phyloP scores from a whole-genome alignment of 2,329 filamentous ascomycete genomes.

The Cytospora piceae region DNA sequence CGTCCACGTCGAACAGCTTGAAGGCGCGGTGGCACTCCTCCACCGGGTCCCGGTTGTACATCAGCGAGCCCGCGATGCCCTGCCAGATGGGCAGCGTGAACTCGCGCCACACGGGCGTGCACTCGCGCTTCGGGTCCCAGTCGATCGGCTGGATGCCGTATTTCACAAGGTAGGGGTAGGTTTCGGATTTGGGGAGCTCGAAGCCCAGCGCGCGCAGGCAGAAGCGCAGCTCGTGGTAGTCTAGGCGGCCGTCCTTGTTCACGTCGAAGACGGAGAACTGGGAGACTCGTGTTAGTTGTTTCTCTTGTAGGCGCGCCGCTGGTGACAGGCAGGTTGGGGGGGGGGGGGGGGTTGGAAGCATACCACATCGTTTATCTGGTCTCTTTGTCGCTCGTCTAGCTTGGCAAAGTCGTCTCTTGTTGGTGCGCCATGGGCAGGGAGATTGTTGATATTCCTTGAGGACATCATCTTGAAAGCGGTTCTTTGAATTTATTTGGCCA shows the following conservation, averaged over 20 bases:
- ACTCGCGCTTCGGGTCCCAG: constrained; percentile 57
- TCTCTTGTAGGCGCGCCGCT: not conserved
- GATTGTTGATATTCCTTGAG: constrained; percentile 28
- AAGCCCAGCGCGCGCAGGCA: constrained; percentile 95
- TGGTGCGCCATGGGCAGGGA: constrained; percentile 32
- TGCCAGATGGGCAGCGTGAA: constrained; percentile 76
- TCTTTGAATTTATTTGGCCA: constrained; percentile 7
- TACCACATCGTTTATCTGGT: constrained; percentile 94
- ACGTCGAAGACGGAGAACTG: constrained; percentile 96
- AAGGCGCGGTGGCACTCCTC: constrained; percentile 94
- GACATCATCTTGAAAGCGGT: constrained; percentile 30
- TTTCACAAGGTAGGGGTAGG: constrained; percentile 78
- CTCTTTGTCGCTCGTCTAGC: constrained; percentile 84
- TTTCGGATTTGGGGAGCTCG: constrained; percentile 83
- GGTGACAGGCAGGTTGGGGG: not conserved
- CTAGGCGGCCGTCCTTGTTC: constrained; percentile 90
- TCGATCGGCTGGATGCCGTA: constrained; percentile 74
- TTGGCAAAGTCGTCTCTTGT: constrained; percentile 43
- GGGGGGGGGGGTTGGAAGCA: constrained; percentile 40
- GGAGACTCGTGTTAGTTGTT: constrained; percentile 30
- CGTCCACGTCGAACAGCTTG: constrained; percentile 87
- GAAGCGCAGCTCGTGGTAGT: constrained; percentile 98
- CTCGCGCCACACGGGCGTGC: constrained; percentile 68
- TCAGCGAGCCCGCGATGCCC: constrained; percentile 76
- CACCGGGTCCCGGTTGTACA: constrained; percentile 79